Percentiles rank a stretch among this genome's conserved stretches.
phyloP scores from a whole-genome alignment of 768 basidiomycete species.

The Clitopilus passeckerianus region DNA sequence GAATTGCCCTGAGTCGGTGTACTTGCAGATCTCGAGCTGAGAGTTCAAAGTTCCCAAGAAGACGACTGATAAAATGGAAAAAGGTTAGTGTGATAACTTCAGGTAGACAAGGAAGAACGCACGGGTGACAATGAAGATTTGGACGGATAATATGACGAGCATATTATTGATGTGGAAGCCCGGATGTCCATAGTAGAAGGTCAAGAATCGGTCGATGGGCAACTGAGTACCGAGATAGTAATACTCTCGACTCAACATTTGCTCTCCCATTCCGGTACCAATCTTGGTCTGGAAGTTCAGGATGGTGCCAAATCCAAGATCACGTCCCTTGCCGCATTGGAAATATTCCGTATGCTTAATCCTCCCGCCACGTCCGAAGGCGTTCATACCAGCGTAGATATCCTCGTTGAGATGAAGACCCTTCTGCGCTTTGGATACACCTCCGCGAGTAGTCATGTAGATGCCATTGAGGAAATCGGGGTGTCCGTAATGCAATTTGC shows the following conservation, averaged over 20 bases:
- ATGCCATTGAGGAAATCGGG: conserved; percentile 98
- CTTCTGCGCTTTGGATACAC: conserved; percentile 98
- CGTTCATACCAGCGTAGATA: conserved; percentile 99
- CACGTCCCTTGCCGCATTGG: conserved; percentile 98
- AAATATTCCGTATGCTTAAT: conserved; percentile 99
- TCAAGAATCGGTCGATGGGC: conserved; percentile 96
- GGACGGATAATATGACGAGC: conserved; percentile 95
- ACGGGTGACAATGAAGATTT: conserved; percentile 92
- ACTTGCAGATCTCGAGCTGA: conserved; percentile 74
- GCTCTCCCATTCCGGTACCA: conserved; percentile 99
- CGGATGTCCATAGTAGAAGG: conserved; percentile 99
- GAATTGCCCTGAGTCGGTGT: conserved; percentile 66
- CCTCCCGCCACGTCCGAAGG: conserved; percentile 91
- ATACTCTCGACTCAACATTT: conserved; percentile 98
- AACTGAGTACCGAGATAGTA: conserved; percentile 98
- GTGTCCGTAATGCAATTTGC: conserved; percentile 98
- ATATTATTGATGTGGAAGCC: conserved; percentile 99
- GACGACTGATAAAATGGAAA: conserved; percentile 54
- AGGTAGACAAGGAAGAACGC: conserved; percentile 24
- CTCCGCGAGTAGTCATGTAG: conserved; percentile 98
- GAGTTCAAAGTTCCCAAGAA: conserved; percentile 92
- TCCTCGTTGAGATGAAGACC: conserved; percentile 99
- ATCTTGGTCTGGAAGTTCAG: conserved; percentile 99
- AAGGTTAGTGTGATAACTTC: background rate
- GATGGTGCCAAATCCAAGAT: conserved; percentile 98